These are phyloP conservation scores for Acanthamoeba healyi DNA, from an alignment of 208 protist genomes.

Conservation along the genomic window DNA sequence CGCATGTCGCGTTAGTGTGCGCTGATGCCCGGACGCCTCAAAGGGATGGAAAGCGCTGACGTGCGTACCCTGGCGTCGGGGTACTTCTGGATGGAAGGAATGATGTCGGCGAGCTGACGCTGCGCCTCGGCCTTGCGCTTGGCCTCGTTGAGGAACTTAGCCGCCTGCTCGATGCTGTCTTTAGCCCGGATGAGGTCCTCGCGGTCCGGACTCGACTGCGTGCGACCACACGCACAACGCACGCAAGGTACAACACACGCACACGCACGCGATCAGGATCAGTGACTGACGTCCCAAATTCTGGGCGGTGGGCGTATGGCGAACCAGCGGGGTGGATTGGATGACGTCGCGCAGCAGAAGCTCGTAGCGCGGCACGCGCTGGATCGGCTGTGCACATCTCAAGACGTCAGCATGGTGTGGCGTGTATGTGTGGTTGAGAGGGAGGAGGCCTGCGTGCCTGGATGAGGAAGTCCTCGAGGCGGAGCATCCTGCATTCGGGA, in stretches of 20 bases:
- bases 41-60: no score
- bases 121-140: conserved; percentile 28
- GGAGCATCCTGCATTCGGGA: conserved; percentile 38
- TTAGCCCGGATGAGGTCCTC: background rate
- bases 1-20: background rate
- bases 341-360: conserved; percentile 41
- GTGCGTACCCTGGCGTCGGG: background rate
- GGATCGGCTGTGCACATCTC: conserved; percentile 13
- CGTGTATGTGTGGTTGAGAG: background rate
- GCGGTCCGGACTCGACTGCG: background rate
- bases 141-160: conserved; percentile 38
- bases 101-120: background rate
- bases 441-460: background rate
- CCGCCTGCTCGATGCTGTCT: conserved; percentile 36
- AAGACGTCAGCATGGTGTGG: background rate
- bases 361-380: conserved; percentile 11
- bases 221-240: no score
- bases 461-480: conserved; percentile 33
- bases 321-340: background rate
- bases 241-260: background rate
- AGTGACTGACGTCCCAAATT: no score
- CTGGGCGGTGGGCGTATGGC: no score
- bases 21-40: no score
- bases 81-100: conserved; percentile 9
- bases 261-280: background rate